A percentile compares a stretch with the other conserved stretches of the same genome.
These are phyloP conservation scores for Suillus brevipes DNA, from an alignment of 768 basidiomycete genomes.

Conservation along the genomic window DNA sequence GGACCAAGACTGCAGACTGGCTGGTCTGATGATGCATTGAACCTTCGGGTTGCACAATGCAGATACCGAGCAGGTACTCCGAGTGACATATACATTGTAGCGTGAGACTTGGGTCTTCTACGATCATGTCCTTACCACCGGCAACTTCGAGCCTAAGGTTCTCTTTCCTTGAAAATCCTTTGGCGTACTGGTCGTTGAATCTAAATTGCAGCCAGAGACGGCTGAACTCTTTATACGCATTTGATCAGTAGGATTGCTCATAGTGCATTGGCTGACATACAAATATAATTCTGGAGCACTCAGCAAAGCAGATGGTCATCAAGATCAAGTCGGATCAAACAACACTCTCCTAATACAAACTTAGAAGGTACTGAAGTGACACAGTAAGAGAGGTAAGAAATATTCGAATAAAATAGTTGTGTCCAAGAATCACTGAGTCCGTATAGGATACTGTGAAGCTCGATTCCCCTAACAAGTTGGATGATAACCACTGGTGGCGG, in stretches of 20 bases:
- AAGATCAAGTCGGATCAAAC: background rate
- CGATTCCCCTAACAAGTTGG: slow-evolving; percentile 16
- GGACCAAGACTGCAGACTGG: background rate
- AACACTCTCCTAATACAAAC: background rate
- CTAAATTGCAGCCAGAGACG: too few relatives aligned
- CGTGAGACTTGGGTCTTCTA: background rate
- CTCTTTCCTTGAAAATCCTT: background rate
- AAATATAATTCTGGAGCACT: background rate
- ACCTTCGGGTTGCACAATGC: background rate
- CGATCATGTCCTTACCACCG: background rate
- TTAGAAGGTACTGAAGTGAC: background rate
- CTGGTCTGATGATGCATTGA: background rate
- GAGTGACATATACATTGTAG: background rate
- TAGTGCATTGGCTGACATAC: background rate
- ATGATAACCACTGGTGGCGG: slow-evolving; percentile 17
- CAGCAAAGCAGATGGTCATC: background rate
- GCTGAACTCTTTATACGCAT: background rate
- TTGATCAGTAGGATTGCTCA: background rate
- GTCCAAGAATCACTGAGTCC: background rate
- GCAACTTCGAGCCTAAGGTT: background rate
- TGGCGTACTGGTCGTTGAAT: background rate
- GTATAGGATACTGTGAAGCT: background rate
- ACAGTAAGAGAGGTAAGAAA: background rate
- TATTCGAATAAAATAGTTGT: background rate
- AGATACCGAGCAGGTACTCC: background rate